These are phyloP conservation scores for Cryptosporidium sp. DNA, from an alignment of 169 alveolate species.

Conservation along the genomic window DNA sequence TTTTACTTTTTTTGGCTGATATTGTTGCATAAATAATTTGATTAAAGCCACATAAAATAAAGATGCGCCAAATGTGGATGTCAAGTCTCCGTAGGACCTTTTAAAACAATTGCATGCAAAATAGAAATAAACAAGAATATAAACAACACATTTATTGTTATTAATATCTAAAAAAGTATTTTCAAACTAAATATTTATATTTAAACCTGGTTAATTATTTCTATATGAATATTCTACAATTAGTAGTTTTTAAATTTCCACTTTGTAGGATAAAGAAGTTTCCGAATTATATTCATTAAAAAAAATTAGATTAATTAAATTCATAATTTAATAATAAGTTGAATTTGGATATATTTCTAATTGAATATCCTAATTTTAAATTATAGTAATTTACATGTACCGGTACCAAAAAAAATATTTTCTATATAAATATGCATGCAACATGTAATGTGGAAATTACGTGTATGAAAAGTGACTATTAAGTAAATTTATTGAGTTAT, in stretches of 20 bases:
- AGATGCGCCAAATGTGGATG: conserved; percentile 73
- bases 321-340: neutral
- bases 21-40: neutral
- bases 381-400: neutral
- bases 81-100: conserved; percentile 65
- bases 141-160: neutral
- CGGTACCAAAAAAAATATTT: conserved; percentile 25
- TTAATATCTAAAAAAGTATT: neutral
- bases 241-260: too few species aligned
- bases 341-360: neutral
- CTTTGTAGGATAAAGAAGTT: neutral
- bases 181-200: neutral
- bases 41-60: conserved; percentile 42
- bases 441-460: conserved; percentile 51
- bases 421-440: conserved; percentile 8
- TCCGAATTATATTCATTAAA: neutral
- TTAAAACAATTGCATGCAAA: neutral
- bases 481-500: neutral
- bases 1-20: neutral
- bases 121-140: neutral
- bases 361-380: neutral
- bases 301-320: neutral
- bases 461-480: neutral
- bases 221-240: neutral
- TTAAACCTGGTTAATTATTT: neutral